Evolutionary conservation across 495 filamentous ascomycete species (phyloP), one percentile per base, ranked within the genome.

Genomic region (Aspergillus nidulans): DNA sequence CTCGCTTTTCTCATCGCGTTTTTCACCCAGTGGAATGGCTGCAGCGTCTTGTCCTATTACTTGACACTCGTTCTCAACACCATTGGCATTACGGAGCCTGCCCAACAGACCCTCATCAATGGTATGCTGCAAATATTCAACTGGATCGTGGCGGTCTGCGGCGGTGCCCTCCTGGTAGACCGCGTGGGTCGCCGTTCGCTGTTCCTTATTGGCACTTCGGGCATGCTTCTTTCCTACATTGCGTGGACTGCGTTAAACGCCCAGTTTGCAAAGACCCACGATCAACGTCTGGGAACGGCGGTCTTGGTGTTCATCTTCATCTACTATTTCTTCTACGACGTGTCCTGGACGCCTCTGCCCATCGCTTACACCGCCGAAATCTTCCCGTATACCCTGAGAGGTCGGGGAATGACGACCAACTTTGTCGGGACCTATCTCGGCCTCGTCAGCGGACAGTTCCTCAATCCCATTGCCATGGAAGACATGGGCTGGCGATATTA

Each of bases 401-500:
- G 19, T 1, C 21, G 21, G 3, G 50, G 50, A 4, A n/a, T 53
- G 19, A 43, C 38, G 7, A 12, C 13, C 15, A 5, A 18, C 2
- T 25, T 38, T 9, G 12, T 50, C 25, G 45, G 19, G 12, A 28
- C 28, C 2, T 36, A 26, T 10, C 12, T 13, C 15, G 49, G 40
- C 8, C 21, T 46, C 10, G 16, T 64, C 25, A 59, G 64, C 30
- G 62, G 64, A 30, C 49, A 52, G 21, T 66, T 61, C 48, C 54
- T 61, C n/a, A 75, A 75, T 43, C 65, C 70, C 4, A 58, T 73
- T 40, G 71, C 63, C 0, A 53, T 75, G 46, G 59, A 62, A 9
- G 63, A 62, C 6, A 64, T 73, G 24, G 51, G 38, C 10, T 75
- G 70, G 72, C 66, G 63, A 43, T 73, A 72, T 45, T 75, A 73